Percentiles rank a stretch among this genome's conserved stretches.
Conservation (phyloP, 2,329 filamentous ascomycete species). For the Clarireedia homoeocarpa region DNA sequence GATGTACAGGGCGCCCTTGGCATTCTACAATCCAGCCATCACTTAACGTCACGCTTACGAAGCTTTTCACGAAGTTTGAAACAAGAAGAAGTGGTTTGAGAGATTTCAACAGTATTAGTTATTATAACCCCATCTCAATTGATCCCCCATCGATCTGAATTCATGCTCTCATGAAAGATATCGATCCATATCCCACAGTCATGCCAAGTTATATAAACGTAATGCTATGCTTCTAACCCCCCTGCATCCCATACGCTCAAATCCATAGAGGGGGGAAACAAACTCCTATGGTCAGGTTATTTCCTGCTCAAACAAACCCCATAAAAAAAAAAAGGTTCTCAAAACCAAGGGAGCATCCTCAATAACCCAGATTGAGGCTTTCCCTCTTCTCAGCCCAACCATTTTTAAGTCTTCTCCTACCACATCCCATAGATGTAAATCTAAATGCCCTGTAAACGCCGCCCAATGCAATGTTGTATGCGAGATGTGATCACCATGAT, state of each 20-base stretch:
- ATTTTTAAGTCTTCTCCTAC: not conserved
- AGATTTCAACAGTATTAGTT: constrained; percentile 1
- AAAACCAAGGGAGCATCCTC: constrained; percentile 1
- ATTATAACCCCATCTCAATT: constrained; percentile 3
- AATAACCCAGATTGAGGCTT: constrained; percentile 4
- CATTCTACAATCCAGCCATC: not conserved
- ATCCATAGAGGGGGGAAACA: not conserved
- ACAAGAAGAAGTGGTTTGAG: too few relatives aligned
- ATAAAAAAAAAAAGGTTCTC: not conserved
- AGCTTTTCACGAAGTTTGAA: too few relatives aligned
- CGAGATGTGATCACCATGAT: not conserved
- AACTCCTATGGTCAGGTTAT: not conserved
- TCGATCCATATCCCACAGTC: not conserved
- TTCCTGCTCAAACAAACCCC: not conserved
- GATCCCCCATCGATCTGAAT: not conserved
- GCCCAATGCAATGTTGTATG: constrained; percentile 2
- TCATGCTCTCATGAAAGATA: not conserved
- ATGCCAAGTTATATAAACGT: constrained; percentile 7
- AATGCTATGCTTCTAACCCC: not conserved
- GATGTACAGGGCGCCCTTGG: not conserved
- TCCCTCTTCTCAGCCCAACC: constrained; percentile 1
- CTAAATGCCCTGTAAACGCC: constrained; percentile 8
- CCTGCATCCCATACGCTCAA: not conserved
- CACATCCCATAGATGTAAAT: constrained; percentile 1
- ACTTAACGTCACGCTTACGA: too few relatives aligned